phyloP scores from a whole-genome alignment of 1,139 yeast species.

The Candida freyschussii region DNA sequence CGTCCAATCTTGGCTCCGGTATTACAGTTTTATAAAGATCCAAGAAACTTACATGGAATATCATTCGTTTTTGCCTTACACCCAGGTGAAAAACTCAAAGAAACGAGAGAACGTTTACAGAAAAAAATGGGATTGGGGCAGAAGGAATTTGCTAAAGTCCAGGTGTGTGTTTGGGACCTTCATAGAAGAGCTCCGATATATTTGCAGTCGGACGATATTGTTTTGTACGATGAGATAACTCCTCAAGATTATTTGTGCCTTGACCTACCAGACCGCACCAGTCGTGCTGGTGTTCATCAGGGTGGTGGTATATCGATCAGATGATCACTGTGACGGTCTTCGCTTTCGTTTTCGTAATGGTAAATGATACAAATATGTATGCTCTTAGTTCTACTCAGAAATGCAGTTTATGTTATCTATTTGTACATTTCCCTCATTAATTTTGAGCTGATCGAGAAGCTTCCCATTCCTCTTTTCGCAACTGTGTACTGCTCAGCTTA shows the following conservation, averaged over 20 bases:
- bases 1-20: slow-evolving; percentile 38
- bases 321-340: too few species aligned
- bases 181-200: slow-evolving; percentile 40
- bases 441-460: too few species aligned
- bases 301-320: slow-evolving; percentile 26
- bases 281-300: slow-evolving; percentile 31
- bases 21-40: slow-evolving; percentile 74
- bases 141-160: slow-evolving; percentile 72
- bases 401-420: too few species aligned
- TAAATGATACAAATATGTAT: too few species aligned
- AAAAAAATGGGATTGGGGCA: slow-evolving; percentile 67
- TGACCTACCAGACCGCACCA: slow-evolving; percentile 76
- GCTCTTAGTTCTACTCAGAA: too few species aligned
- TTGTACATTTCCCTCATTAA: too few species aligned
- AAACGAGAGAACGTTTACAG: slow-evolving; percentile 68
- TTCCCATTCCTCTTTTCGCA: slow-evolving; percentile 27
- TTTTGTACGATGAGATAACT: slow-evolving; percentile 52
- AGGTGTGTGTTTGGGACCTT: slow-evolving; percentile 40
- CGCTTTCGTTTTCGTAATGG: too few species aligned
- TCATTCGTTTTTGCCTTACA: slow-evolving; percentile 74
- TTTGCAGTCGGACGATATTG: slow-evolving; percentile 43
- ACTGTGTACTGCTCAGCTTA: slow-evolving; percentile 77
- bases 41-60: slow-evolving; percentile 72
- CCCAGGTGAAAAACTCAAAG: slow-evolving; percentile 58
- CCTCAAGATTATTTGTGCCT: slow-evolving; percentile 58